Percentiles rank a stretch among this genome's conserved stretches.
Conservation (phyloP, 805 yeast genomes). For the Cyberlindnera japonica region DNA sequence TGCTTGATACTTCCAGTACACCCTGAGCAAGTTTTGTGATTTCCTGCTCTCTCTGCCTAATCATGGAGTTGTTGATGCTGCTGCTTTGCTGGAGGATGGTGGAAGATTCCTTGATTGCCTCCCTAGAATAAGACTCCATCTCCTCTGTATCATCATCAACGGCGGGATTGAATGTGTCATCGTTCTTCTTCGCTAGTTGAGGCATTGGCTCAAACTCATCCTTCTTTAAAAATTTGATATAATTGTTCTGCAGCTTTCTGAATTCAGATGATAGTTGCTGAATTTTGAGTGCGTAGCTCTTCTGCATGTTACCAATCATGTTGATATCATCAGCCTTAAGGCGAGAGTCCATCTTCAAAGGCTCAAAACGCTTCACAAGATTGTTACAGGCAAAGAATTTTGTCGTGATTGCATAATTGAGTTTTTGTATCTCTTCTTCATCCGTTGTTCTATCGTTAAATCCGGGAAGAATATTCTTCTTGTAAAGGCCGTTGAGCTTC, state of each 20-base stretch:
- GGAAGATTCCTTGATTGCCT: conserved; percentile 49
- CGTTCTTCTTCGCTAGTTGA: conserved; percentile 18
- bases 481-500: conserved; percentile 65
- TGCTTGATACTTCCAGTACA: conserved; percentile 86
- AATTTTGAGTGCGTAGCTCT: conserved; percentile 77
- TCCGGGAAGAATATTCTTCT: conserved; percentile 81
- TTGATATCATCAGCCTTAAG: conserved; percentile 45
- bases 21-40: conserved; percentile 91
- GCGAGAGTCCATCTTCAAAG: conserved; percentile 32
- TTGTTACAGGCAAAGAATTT: conserved; percentile 76
- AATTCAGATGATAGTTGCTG: conserved; percentile 76
- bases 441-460: conserved; percentile 75
- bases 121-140: conserved; percentile 49
- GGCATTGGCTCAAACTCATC: conserved; percentile 61
- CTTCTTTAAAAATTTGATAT: conserved; percentile 76
- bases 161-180: conserved; percentile 23
- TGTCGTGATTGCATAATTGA: conserved; percentile 72
- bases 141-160: conserved; percentile 35
- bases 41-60: conserved; percentile 81
- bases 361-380: conserved; percentile 63
- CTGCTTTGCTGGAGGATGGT: conserved; percentile 32
- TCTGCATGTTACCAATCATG: conserved; percentile 77
- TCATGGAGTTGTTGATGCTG: conserved; percentile 36
- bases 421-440: conserved; percentile 73
- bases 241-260: conserved; percentile 83